These are phyloP conservation scores for Ophiocordyceps camponoti-saundersi DNA, from an alignment of 2,329 filamentous ascomycete species.

Conservation along the genomic window DNA sequence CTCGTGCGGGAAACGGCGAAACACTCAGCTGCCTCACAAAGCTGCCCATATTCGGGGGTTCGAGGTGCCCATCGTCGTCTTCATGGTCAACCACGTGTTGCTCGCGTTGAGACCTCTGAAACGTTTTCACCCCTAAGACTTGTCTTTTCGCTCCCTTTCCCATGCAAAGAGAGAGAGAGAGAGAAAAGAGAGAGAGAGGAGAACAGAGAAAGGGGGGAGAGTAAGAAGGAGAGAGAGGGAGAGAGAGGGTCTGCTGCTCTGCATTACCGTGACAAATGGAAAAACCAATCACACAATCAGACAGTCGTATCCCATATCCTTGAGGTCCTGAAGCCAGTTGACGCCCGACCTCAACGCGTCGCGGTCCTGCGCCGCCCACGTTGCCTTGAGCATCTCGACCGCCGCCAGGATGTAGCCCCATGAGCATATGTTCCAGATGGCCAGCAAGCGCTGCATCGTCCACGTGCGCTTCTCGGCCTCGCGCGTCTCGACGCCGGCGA, in stretches of 20 bases:
- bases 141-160: too few species aligned
- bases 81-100: too few species aligned
- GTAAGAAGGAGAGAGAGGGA: too few species aligned
- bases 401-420: slow-evolving; percentile 34
- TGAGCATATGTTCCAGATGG: slow-evolving; percentile 26
- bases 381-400: slow-evolving; percentile 29
- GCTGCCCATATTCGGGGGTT: too few species aligned
- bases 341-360: slow-evolving; percentile 4
- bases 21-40: too few species aligned
- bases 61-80: too few species aligned
- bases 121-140: neutral
- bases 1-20: too few species aligned
- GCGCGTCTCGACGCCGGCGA: slow-evolving; percentile 37
- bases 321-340: slow-evolving; percentile 26
- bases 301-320: slow-evolving; percentile 25
- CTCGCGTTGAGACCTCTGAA: too few species aligned
- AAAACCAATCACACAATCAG: slow-evolving; percentile 21
- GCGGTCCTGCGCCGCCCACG: slow-evolving; percentile 26
- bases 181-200: too few species aligned
- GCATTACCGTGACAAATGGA: neutral
- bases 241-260: too few species aligned
- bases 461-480: slow-evolving; percentile 28
- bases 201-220: too few species aligned
- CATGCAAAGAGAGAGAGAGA: too few species aligned
- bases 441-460: slow-evolving; percentile 29